Evolutionary conservation across 2,329 filamentous ascomycete species (phyloP).

Genomic region (Paecilomyces niveus): DNA sequence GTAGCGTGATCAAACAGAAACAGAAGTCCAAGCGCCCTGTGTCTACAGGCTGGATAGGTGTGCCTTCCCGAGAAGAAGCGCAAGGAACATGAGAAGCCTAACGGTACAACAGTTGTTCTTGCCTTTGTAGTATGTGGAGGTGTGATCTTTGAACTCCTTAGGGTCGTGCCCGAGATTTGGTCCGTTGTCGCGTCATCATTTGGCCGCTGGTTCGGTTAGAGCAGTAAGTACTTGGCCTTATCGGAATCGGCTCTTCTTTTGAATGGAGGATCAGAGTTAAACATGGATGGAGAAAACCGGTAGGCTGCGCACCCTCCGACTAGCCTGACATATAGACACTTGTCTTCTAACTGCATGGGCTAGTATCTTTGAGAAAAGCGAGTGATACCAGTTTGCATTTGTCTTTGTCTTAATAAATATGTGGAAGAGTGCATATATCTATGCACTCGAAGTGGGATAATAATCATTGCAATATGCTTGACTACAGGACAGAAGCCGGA

Average conservation of each 20-base stretch:
- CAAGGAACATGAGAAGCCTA: background rate
- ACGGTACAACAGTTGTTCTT: slow-evolving; percentile 45
- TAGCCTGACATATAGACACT: background rate
- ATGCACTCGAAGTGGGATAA: background rate
- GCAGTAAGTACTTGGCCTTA: background rate
- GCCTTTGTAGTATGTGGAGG: slow-evolving; percentile 59
- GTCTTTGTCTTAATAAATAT: background rate
- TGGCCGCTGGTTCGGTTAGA: slow-evolving; percentile 15
- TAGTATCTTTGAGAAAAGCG: background rate
- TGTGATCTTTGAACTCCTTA: slow-evolving; percentile 51
- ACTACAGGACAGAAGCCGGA: background rate
- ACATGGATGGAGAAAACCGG: background rate
- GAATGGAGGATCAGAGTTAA: background rate
- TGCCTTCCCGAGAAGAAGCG: slow-evolving; percentile 21
- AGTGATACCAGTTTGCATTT: background rate
- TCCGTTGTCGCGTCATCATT: slow-evolving; percentile 22
- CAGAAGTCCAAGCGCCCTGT: slow-evolving; percentile 49
- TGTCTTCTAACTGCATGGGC: background rate
- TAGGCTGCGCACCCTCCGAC: background rate
- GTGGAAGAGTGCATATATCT: background rate
- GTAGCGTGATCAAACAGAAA: slow-evolving; percentile 39
- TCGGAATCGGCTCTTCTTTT: background rate
- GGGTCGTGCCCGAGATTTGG: slow-evolving; percentile 37
- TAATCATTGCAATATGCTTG: background rate
- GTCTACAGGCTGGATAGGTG: slow-evolving; percentile 54